Evolutionary conservation across 2,329 filamentous ascomycete species (phyloP).

Genomic region (Leptographium lundbergii): DNA sequence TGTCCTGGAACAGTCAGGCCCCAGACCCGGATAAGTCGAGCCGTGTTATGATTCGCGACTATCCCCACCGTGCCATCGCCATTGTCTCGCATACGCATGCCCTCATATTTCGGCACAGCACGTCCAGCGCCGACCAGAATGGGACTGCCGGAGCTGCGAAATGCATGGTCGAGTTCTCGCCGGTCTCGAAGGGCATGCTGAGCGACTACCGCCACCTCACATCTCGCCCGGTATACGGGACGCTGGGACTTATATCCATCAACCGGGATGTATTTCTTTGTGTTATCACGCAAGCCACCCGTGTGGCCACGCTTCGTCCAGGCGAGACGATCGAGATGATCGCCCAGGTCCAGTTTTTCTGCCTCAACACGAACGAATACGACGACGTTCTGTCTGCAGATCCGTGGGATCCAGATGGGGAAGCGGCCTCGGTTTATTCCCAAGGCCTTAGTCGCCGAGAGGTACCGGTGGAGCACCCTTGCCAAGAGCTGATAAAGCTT

Average conservation of each 20-base stretch:
- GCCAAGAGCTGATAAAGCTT: constrained; percentile 80
- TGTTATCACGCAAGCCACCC: constrained; percentile 67
- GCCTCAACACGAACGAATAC: constrained; percentile 74
- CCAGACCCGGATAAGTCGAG: constrained; percentile 49
- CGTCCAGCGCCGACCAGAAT: constrained; percentile 51
- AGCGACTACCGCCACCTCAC: constrained; percentile 66
- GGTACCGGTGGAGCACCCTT: constrained; percentile 69
- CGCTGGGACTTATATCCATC: constrained; percentile 75
- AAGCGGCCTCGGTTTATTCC: constrained; percentile 34
- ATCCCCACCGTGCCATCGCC: constrained; percentile 77
- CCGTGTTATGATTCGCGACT: constrained; percentile 73
- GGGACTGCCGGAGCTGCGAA: constrained; percentile 35
- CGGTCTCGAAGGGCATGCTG: constrained; percentile 51
- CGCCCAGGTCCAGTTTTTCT: constrained; percentile 80
- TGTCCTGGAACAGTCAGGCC: constrained; percentile 32
- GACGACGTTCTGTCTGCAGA: constrained; percentile 58
- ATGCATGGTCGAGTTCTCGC: constrained; percentile 82
- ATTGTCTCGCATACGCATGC: constrained; percentile 69
- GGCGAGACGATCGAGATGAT: constrained; percentile 87
- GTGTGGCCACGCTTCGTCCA: constrained; percentile 70
- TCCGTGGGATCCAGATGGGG: constrained; percentile 36
- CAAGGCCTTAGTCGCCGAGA: constrained; percentile 53
- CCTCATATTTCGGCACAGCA: constrained; percentile 72
- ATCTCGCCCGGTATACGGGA: constrained; percentile 66
- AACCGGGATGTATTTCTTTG: constrained; percentile 80